Percentiles rank a stretch among this genome's conserved stretches.
phyloP scores from a whole-genome alignment of 441 rosid genomes.

The Metrosideros polymorpha region DNA sequence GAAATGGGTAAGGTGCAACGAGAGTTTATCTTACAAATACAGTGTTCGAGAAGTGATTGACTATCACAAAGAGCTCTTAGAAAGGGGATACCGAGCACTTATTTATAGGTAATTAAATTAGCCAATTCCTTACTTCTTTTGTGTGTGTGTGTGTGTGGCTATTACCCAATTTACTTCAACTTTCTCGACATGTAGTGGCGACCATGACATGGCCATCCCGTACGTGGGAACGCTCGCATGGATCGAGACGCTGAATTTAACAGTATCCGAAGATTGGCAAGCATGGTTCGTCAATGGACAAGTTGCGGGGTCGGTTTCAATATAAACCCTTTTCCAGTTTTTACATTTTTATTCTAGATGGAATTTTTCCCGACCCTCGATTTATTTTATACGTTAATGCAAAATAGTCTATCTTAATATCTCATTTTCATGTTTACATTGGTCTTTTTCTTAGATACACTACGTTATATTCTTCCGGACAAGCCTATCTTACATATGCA shows the following conservation, averaged over 20 bases:
- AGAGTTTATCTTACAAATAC: not conserved
- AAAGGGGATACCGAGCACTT: not conserved
- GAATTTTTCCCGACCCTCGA: not conserved
- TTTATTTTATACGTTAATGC: not conserved
- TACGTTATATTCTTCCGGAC: not conserved
- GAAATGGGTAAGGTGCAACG: not conserved
- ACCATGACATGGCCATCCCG: conserved; percentile 11
- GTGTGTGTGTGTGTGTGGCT: too few relatives aligned
- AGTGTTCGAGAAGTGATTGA: not conserved
- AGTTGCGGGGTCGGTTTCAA: conserved; percentile 6
- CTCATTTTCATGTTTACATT: not conserved
- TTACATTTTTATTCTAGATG: not conserved
- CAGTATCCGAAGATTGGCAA: conserved; percentile 1
- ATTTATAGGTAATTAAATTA: not conserved
- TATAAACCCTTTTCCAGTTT: not conserved
- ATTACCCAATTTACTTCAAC: not conserved
- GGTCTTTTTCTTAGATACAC: not conserved
- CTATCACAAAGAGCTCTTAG: not conserved
- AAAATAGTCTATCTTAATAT: not conserved
- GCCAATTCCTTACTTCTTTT: not conserved
- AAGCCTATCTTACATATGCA: not conserved
- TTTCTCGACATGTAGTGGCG: conserved; percentile 6
- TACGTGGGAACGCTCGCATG: conserved; percentile 15
- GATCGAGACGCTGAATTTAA: conserved; percentile 14
- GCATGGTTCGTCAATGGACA: conserved; percentile 15